Percentiles rank a stretch among this genome's conserved stretches.
phyloP scores from a whole-genome alignment of 768 basidiomycete genomes.

The Pleurotus cornucopiae region DNA sequence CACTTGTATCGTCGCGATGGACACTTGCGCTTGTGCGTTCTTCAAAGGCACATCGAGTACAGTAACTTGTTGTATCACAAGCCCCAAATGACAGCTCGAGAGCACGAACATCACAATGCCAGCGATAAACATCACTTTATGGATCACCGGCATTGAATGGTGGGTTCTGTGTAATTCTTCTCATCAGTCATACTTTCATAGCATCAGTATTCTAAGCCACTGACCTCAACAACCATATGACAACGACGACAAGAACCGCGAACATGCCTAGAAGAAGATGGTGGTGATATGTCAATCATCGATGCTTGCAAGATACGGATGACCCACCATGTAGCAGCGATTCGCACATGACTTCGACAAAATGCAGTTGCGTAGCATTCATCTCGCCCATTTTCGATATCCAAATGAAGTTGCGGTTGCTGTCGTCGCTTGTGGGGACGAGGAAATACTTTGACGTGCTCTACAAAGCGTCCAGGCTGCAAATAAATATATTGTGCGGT shows the following conservation, averaged over 20 bases:
- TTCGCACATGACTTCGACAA: constrained; percentile 8
- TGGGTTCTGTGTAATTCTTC: background rate
- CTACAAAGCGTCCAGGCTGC: no score
- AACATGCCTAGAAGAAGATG: background rate
- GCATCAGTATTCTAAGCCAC: background rate
- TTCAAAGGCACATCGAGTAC: constrained; percentile 3
- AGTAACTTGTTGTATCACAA: constrained; percentile 8
- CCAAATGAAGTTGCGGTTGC: no score
- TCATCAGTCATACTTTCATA: background rate
- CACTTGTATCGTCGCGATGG: constrained; percentile 6
- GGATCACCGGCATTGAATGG: constrained; percentile 3
- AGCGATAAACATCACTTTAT: constrained; percentile 6
- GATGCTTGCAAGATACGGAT: background rate
- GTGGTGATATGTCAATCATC: background rate
- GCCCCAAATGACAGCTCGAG: background rate
- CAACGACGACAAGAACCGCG: constrained; percentile 5
- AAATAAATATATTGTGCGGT: no score
- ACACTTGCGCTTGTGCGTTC: constrained; percentile 6
- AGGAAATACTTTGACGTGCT: background rate
- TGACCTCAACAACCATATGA: constrained; percentile 4
- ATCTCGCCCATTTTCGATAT: constrained; percentile 1
- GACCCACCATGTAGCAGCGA: constrained; percentile 1
- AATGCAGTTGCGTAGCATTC: constrained; percentile 4
- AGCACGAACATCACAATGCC: constrained; percentile 8
- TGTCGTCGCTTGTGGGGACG: no score